These are phyloP conservation scores for Geotrichum macrosporum DNA, from an alignment of 1,139 yeast genomes.

Conservation along the genomic window DNA sequence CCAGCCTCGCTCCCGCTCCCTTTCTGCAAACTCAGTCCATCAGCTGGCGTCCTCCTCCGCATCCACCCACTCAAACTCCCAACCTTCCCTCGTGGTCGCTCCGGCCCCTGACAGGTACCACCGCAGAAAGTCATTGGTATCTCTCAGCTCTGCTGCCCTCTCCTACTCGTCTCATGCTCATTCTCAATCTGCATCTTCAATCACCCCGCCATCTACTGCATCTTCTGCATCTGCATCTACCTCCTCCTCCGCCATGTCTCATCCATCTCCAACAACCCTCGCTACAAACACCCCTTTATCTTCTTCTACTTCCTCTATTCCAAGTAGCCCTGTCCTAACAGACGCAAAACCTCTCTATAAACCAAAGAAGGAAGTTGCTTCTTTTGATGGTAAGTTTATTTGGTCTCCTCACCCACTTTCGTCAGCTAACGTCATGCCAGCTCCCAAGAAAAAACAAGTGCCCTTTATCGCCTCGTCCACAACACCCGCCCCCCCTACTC, in stretches of 20 bases:
- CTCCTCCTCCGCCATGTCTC: conserved; percentile 19
- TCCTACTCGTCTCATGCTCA: conserved; percentile 5
- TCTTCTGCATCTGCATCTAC: conserved; percentile 20
- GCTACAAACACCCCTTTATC: conserved; percentile 12
- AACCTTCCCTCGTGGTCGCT: conserved; percentile 18
- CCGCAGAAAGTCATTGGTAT: conserved; percentile 28
- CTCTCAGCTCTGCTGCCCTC: conserved; percentile 18
- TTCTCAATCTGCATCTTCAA: conserved; percentile 20
- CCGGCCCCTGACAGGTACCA: conserved; percentile 34
- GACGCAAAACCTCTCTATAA: conserved; percentile 10
- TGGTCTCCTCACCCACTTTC: not conserved
- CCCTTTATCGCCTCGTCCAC: conserved; percentile 18
- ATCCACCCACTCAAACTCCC: conserved; percentile 6
- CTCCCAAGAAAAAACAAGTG: not conserved
- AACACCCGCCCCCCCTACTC: conserved; percentile 22
- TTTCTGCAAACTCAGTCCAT: conserved; percentile 9
- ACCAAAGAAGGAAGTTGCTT: conserved; percentile 6
- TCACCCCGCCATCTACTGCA: conserved; percentile 17
- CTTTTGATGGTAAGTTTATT: conserved; percentile 12
- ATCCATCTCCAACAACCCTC: conserved; percentile 17
- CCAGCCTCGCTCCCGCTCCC: conserved; percentile 17
- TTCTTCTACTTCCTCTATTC: conserved; percentile 17
- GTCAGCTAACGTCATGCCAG: conserved; percentile 8
- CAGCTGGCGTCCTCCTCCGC: not conserved
- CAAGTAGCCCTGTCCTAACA: conserved; percentile 11